Evolutionary conservation across 106 monocot species (phyloP).

Genomic region (Dioscorea zingiberensis): DNA sequence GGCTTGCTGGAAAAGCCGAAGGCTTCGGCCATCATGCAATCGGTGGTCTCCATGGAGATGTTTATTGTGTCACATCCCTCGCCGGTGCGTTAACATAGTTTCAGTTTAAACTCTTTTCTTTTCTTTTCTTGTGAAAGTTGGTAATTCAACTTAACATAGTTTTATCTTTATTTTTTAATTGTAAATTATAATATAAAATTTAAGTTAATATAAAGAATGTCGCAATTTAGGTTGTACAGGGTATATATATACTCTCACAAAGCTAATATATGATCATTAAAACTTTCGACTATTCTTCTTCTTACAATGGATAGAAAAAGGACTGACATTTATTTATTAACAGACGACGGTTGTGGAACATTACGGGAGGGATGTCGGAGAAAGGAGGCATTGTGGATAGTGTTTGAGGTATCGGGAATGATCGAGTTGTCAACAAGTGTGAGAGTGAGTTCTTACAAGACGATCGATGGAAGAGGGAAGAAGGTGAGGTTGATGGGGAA

Average conservation of each 20-base stretch:
- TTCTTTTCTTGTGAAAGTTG: too few relatives aligned
- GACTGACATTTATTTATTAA: neutral
- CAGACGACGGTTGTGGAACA: slow-evolving; percentile 81
- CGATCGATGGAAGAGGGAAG: slow-evolving; percentile 84
- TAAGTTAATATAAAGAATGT: too few relatives aligned
- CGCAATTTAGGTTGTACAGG: too few relatives aligned
- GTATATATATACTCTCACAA: neutral
- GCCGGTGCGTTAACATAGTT: slow-evolving; percentile 16
- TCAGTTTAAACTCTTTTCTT: too few relatives aligned
- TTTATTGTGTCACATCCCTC: slow-evolving; percentile 69
- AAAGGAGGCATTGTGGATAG: slow-evolving; percentile 80
- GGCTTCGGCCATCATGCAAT: slow-evolving; percentile 75
- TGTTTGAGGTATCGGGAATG: slow-evolving; percentile 90
- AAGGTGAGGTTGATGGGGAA: slow-evolving; percentile 66
- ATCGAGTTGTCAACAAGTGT: slow-evolving; percentile 51
- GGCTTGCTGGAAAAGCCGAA: slow-evolving; percentile 74
- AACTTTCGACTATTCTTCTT: too few relatives aligned
- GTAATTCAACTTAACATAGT: too few relatives aligned
- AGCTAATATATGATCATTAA: too few relatives aligned
- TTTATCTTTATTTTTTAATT: too few relatives aligned
- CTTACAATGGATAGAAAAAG: too few relatives aligned
- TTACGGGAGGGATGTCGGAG: slow-evolving; percentile 79
- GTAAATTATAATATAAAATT: too few relatives aligned
- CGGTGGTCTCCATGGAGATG: slow-evolving; percentile 62
- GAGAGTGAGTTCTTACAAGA: slow-evolving; percentile 78